These are phyloP conservation scores for Rhynchosporium agropyri DNA, from an alignment of 2,329 filamentous ascomycete genomes.

Conservation along the genomic window DNA sequence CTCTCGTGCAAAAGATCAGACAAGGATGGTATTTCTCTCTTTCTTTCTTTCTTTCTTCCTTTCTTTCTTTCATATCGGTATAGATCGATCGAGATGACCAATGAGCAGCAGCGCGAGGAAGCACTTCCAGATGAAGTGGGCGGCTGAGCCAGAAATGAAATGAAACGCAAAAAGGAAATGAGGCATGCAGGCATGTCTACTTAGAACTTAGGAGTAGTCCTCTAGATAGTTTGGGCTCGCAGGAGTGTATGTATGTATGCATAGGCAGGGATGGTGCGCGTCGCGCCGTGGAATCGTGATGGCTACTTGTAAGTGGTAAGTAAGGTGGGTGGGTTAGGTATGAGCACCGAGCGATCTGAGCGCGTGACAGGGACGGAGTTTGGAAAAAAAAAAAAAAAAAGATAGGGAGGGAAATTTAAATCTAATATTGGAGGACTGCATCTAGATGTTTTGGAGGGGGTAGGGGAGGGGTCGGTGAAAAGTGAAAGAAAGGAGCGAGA, in stretches of 20 bases:
- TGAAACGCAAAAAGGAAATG: background rate
- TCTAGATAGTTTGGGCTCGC: no score
- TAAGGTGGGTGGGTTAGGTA: background rate
- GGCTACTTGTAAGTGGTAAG: background rate
- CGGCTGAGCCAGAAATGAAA: background rate
- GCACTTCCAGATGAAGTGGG: background rate
- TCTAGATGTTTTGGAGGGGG: no score
- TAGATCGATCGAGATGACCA: background rate
- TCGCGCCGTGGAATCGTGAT: constrained; percentile 13
- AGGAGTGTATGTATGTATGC: no score
- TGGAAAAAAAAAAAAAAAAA: background rate
- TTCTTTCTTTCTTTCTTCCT: no score
- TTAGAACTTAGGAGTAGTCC: no score
- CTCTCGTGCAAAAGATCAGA: background rate
- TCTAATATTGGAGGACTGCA: no score
- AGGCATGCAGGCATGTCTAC: background rate
- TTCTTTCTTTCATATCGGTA: no score
- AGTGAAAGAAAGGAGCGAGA: no score
- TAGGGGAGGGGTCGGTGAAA: no score
- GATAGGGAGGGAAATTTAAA: no score
- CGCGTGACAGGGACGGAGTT: background rate
- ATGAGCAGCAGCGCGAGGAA: background rate
- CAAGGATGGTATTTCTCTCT: no score
- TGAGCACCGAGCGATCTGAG: constrained; percentile 9
- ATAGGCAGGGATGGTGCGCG: constrained; percentile 13